phyloP scores from a whole-genome alignment of 2,329 filamentous ascomycete species.

The Fusarium falciforme region DNA sequence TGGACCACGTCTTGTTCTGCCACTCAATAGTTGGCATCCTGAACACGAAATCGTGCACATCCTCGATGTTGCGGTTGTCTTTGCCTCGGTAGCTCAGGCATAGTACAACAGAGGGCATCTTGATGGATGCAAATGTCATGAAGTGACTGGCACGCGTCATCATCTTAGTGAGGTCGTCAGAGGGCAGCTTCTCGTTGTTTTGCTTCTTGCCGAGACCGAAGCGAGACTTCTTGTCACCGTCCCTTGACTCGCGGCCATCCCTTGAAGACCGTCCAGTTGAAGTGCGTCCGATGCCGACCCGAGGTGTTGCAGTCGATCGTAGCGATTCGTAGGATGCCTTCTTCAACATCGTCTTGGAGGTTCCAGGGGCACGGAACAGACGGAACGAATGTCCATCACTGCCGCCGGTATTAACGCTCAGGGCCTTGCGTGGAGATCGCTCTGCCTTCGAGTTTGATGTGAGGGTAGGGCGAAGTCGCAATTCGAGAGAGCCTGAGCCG shows the following conservation, averaged over 20 bases:
- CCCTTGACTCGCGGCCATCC: conserved; percentile 51
- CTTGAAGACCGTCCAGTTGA: conserved; percentile 59
- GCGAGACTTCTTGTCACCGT: conserved; percentile 62
- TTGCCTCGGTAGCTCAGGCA: conserved; percentile 98
- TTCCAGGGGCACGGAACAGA: conserved; percentile 59
- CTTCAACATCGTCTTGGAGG: conserved; percentile 59
- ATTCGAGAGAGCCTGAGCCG: conserved; percentile 79
- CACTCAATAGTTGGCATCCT: conserved; percentile 94
- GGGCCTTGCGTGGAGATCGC: conserved; percentile 57
- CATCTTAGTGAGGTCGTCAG: conserved; percentile 96
- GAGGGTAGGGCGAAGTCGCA: conserved; percentile 85
- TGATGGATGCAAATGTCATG: conserved; percentile 96
- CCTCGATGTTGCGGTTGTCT: conserved; percentile 93
- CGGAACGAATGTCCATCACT: conserved; percentile 62
- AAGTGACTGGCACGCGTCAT: conserved; percentile 94
- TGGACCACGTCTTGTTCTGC: conserved; percentile 99
- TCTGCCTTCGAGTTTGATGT: conserved; percentile 62
- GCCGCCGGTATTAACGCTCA: conserved; percentile 60
- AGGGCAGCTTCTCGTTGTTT: conserved; percentile 69
- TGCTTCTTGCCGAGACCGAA: conserved; percentile 67
- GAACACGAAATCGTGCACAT: conserved; percentile 98
- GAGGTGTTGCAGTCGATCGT: conserved; percentile 55
- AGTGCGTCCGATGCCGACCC: conserved; percentile 57
- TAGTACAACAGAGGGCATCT: conserved; percentile 92
- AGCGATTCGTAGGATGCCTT: conserved; percentile 70